Evolutionary conservation across 2,329 filamentous ascomycete species (phyloP).

Genomic region (Curvularia lunata): DNA sequence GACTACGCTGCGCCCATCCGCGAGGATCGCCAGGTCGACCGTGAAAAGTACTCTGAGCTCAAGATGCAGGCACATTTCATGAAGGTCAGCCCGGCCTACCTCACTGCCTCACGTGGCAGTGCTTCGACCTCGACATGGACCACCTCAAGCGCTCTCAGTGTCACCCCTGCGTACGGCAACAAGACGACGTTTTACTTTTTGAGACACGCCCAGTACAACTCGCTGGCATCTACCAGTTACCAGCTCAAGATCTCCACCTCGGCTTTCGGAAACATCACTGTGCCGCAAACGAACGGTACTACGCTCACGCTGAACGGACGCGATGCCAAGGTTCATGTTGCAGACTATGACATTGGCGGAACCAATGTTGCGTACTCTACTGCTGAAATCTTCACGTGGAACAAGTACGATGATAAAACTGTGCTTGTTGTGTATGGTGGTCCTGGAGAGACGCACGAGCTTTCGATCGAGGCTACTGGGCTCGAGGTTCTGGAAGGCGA

Average conservation of each 20-base stretch:
- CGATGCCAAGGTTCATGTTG: slow-evolving; percentile 72
- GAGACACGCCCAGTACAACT: slow-evolving; percentile 71
- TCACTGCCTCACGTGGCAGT: slow-evolving; percentile 56
- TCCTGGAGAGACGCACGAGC: slow-evolving; percentile 66
- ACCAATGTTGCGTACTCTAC: slow-evolving; percentile 69
- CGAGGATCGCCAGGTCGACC: slow-evolving; percentile 70
- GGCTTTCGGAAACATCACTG: slow-evolving; percentile 59
- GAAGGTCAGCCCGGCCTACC: slow-evolving; percentile 72
- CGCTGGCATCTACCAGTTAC: slow-evolving; percentile 64
- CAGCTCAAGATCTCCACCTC: slow-evolving; percentile 67
- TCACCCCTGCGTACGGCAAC: slow-evolving; percentile 67
- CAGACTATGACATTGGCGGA: slow-evolving; percentile 69
- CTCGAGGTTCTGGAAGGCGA: slow-evolving; percentile 52
- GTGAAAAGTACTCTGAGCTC: slow-evolving; percentile 80
- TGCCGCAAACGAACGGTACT: slow-evolving; percentile 65
- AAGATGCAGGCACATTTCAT: slow-evolving; percentile 79
- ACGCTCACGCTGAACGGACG: slow-evolving; percentile 64
- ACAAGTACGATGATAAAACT: slow-evolving; percentile 65
- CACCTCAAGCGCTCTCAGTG: slow-evolving; percentile 58
- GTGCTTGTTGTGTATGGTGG: slow-evolving; percentile 70
- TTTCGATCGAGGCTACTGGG: slow-evolving; percentile 56
- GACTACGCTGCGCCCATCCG: slow-evolving; percentile 69
- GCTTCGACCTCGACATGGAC: slow-evolving; percentile 41
- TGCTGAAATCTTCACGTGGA: slow-evolving; percentile 72
- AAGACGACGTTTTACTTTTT: slow-evolving; percentile 68